Conservation (phyloP, 257 asterid species). For the Nicotiana benthamiana region DNA sequence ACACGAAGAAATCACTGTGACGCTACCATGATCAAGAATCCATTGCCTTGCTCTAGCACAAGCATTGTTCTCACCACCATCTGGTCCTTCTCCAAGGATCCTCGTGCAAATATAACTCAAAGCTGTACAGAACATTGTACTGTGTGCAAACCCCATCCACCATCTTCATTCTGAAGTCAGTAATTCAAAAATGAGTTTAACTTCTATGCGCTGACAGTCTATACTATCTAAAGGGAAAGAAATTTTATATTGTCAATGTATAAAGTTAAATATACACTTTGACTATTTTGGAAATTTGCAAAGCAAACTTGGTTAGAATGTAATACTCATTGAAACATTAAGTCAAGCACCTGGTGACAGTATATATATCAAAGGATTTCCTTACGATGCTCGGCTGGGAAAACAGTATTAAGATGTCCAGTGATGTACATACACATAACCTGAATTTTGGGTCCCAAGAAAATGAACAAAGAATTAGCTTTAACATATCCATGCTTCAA, state of each 20-base stretch:
- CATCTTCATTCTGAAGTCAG: slow-evolving; percentile 52
- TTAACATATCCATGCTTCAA: neutral
- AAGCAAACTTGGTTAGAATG: too few relatives aligned
- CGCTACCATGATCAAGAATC: slow-evolving; percentile 78
- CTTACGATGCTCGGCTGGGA: slow-evolving; percentile 48
- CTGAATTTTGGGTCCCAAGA: too few relatives aligned
- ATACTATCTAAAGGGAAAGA: neutral
- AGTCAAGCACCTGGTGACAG: slow-evolving; percentile 53
- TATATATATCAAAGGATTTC: slow-evolving; percentile 63
- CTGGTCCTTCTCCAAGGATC: slow-evolving; percentile 53
- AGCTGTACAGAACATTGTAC: slow-evolving; percentile 67
- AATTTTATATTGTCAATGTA: neutral
- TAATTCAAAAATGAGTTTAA: neutral
- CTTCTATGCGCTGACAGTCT: neutral
- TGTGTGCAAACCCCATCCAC: slow-evolving; percentile 81
- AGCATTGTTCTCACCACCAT: slow-evolving; percentile 42
- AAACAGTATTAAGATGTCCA: slow-evolving; percentile 52
- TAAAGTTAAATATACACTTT: neutral
- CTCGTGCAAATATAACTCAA: slow-evolving; percentile 67
- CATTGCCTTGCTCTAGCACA: slow-evolving; percentile 65
- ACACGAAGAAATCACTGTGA: slow-evolving; percentile 62
- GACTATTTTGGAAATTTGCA: neutral
- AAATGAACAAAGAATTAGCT: neutral
- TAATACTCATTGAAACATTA: neutral
- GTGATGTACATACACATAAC: slow-evolving; percentile 58